Evolutionary conservation across 345 rosid species (phyloP).

Genomic region (Ceriops tagal): DNA sequence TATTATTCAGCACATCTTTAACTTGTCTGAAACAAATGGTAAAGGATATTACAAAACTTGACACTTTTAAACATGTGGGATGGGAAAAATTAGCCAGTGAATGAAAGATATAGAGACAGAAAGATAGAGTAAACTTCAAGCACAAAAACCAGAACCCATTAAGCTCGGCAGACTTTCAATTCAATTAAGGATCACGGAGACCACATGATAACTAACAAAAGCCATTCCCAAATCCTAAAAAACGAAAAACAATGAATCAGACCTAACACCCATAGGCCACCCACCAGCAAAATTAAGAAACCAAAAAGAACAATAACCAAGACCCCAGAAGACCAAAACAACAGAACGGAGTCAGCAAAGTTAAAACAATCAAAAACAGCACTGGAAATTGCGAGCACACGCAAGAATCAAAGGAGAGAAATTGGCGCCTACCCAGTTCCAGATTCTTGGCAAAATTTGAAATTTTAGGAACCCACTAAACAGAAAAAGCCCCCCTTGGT

Average conservation of each 20-base stretch:
- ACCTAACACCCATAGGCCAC: background rate
- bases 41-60: background rate
- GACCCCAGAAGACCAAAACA: background rate
- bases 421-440: constrained; percentile 45
- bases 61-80: too few relatives aligned
- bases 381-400: too few relatives aligned
- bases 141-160: constrained; percentile 16
- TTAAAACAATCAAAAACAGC: constrained; percentile 13
- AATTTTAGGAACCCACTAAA: too few relatives aligned
- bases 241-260: background rate
- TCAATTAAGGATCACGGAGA: constrained; percentile 11
- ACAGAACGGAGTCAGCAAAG: constrained; percentile 18
- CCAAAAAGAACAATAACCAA: background rate
- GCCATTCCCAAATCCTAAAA: constrained; percentile 16
- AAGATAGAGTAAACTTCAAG: constrained; percentile 14
- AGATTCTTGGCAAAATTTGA: constrained; percentile 12
- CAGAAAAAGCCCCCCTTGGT: too few relatives aligned
- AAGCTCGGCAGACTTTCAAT: background rate
- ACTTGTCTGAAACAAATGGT: background rate
- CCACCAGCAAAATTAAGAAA: constrained; percentile 6
- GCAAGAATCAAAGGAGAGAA: constrained; percentile 5
- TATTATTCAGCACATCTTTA: background rate
- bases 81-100: background rate
- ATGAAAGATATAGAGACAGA: constrained; percentile 4
- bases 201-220: constrained; percentile 13